These are phyloP conservation scores for Hypoxylon sp. DNA, from an alignment of 2,329 filamentous ascomycete species.

Conservation along the genomic window DNA sequence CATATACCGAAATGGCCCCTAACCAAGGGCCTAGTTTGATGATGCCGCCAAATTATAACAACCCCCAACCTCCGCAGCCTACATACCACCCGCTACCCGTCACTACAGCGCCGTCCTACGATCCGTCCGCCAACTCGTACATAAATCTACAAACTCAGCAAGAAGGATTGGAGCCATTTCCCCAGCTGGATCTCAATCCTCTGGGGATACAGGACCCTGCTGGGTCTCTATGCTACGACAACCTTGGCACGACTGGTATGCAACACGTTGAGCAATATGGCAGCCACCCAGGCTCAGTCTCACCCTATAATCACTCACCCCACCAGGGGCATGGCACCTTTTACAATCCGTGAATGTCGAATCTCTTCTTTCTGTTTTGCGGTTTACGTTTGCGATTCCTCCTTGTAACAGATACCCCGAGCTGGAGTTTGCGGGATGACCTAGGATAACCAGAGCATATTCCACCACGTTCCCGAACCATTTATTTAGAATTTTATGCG, in stretches of 20 bases:
- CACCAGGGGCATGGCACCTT: slow-evolving; percentile 55
- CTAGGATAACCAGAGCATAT: slow-evolving; percentile 16
- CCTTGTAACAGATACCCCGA: slow-evolving; percentile 44
- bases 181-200: slow-evolving; percentile 51
- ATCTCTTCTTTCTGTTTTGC: slow-evolving; percentile 29
- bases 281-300: slow-evolving; percentile 57
- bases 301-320: slow-evolving; percentile 60
- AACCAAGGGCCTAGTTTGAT: slow-evolving; percentile 44
- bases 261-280: slow-evolving; percentile 55
- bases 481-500: slow-evolving; percentile 17
- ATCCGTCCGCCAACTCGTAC: slow-evolving; percentile 49
- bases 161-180: slow-evolving; percentile 55
- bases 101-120: slow-evolving; percentile 48
- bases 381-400: slow-evolving; percentile 36
- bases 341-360: slow-evolving; percentile 50
- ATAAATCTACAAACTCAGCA: slow-evolving; percentile 49
- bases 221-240: slow-evolving; percentile 52
- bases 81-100: slow-evolving; percentile 53
- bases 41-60: slow-evolving; percentile 44
- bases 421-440: slow-evolving; percentile 36
- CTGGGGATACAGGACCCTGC: slow-evolving; percentile 56
- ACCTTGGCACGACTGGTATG: slow-evolving; percentile 51
- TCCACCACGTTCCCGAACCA: slow-evolving; percentile 18
- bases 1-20: slow-evolving; percentile 36
- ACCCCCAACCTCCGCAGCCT: slow-evolving; percentile 36